phyloP scores from a whole-genome alignment of 1,284 basidiomycete species.

The Sanghuangporus weigelae region DNA sequence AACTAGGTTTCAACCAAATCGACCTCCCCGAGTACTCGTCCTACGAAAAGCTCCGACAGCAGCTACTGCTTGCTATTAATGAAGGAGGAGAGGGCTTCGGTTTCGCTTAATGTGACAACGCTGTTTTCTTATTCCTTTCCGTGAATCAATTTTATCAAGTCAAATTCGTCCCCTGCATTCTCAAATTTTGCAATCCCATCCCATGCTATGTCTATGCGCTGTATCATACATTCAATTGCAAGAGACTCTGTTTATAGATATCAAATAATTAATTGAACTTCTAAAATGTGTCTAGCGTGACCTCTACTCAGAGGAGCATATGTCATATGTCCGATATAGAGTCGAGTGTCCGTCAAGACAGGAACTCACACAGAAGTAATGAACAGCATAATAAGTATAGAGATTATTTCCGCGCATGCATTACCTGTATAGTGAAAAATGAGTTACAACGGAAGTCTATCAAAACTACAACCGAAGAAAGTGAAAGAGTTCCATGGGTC shows the following conservation, averaged over 20 bases:
- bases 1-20: constrained; percentile 76
- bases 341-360: too few relatives aligned
- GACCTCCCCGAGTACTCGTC: constrained; percentile 88
- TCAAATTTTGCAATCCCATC: not conserved
- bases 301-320: too few relatives aligned
- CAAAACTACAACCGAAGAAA: too few relatives aligned
- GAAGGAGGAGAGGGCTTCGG: constrained; percentile 93
- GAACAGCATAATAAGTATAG: too few relatives aligned
- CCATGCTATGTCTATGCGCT: constrained; percentile 2
- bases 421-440: too few relatives aligned
- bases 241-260: not conserved
- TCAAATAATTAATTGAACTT: not conserved
- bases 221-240: constrained; percentile 7
- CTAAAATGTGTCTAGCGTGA: too few relatives aligned
- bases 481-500: too few relatives aligned
- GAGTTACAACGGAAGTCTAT: too few relatives aligned
- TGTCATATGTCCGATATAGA: too few relatives aligned
- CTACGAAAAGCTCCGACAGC: constrained; percentile 90
- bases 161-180: not conserved
- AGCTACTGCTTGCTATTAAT: constrained; percentile 84
- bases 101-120: constrained; percentile 47
- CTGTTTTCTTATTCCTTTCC: not conserved
- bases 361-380: too few relatives aligned
- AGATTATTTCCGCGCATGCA: too few relatives aligned
- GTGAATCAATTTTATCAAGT: not conserved